A percentile compares a stretch with the other conserved stretches of the same genome.
These are phyloP conservation scores for Neopestalotiopsis sp. DNA, from an alignment of 2,329 filamentous ascomycete species.

Conservation along the genomic window DNA sequence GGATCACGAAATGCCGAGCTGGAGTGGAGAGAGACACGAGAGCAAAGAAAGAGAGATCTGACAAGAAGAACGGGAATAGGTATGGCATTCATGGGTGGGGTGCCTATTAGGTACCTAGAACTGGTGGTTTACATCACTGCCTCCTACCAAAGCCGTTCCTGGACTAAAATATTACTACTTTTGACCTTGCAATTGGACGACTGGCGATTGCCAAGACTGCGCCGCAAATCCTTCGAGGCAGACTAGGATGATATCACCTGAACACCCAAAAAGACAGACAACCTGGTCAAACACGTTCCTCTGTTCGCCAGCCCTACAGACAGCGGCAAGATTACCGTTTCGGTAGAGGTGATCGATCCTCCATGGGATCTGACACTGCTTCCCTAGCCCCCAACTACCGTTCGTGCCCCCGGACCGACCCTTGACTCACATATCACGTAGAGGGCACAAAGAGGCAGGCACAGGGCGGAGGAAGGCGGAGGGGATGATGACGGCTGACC, in stretches of 20 bases:
- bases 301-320: neutral
- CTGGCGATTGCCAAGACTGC: neutral
- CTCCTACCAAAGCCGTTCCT: neutral
- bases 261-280: neutral
- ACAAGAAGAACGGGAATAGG: neutral
- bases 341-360: neutral
- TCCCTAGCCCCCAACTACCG: neutral
- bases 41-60: neutral
- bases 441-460: too few species aligned
- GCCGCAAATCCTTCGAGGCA: slow-evolving; percentile 5
- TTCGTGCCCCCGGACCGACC: neutral
- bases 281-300: too few species aligned
- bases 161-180: neutral
- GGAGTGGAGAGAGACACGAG: neutral
- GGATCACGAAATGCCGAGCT: neutral
- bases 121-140: neutral
- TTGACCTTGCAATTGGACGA: neutral
- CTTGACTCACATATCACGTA: neutral
- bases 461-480: too few species aligned
- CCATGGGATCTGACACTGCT: neutral
- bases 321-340: neutral
- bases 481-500: neutral
- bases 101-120: neutral
- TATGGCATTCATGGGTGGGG: neutral
- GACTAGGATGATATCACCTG: neutral